Conservation (phyloP, 805 yeast species). For the Sugiyamaella qingdaonensis region DNA sequence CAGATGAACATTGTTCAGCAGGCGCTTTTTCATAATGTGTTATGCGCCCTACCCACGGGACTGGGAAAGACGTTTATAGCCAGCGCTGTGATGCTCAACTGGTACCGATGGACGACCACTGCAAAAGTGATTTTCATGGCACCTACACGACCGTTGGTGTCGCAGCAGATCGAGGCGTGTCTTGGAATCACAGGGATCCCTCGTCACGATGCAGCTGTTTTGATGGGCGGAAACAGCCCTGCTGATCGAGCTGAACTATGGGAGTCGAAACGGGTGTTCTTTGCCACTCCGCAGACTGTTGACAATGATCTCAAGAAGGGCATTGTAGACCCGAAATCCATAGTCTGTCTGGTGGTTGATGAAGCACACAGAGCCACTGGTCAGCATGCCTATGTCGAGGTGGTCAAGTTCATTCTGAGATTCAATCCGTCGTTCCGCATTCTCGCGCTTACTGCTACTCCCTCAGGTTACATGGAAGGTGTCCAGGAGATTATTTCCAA, state of each 20-base stretch:
- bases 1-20: conserved; percentile 75
- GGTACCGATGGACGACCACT: conserved; percentile 72
- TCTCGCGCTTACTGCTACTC: conserved; percentile 92
- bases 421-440: conserved; percentile 67
- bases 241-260: conserved; percentile 75
- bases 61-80: conserved; percentile 97
- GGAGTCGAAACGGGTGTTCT: conserved; percentile 72
- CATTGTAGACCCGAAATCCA: conserved; percentile 64
- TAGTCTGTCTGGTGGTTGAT: conserved; percentile 79
- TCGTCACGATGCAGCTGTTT: conserved; percentile 67
- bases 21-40: conserved; percentile 65
- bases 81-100: conserved; percentile 87
- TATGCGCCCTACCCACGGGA: conserved; percentile 96
- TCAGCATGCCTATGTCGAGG: conserved; percentile 81
- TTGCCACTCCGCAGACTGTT: conserved; percentile 94
- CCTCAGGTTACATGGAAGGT: conserved; percentile 81
- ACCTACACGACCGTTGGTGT: conserved; percentile 93
- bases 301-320: conserved; percentile 84
- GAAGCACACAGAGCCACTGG: conserved; percentile 96
- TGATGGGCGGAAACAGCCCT: conserved; percentile 40
- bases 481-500: conserved; percentile 82
- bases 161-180: conserved; percentile 94
- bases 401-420: conserved; percentile 61
- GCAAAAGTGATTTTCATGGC: conserved; percentile 91
- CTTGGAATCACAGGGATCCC: conserved; percentile 83